Conservation (phyloP, 169 alveolate species). For the Eimeria praecox region DNA sequence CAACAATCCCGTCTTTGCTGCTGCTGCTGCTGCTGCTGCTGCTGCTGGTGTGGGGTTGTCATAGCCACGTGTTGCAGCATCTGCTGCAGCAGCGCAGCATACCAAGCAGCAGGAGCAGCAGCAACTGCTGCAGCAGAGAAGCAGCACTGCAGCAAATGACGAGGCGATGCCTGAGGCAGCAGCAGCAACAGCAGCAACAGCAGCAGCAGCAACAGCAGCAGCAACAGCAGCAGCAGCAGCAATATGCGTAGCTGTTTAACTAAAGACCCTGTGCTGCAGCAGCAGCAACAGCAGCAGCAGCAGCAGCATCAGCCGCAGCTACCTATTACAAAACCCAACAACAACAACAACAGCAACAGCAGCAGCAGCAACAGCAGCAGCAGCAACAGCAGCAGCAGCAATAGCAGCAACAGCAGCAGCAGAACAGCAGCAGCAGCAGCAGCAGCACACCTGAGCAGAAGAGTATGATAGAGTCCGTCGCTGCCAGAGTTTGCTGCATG, state of each 20-base stretch:
- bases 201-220: neutral
- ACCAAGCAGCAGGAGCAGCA: neutral
- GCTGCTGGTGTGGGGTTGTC: constrained; percentile 14
- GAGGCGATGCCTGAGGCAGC: constrained; percentile 6
- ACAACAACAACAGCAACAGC: neutral
- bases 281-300: neutral
- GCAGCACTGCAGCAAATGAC: constrained; percentile 41
- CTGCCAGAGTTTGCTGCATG: constrained; percentile 23
- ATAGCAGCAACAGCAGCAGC: constrained; percentile 17
- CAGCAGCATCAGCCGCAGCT: neutral
- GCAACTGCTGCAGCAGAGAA: constrained; percentile 20
- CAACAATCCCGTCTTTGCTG: neutral
- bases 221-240: neutral
- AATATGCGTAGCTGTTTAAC: neutral
- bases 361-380: constrained; percentile 31
- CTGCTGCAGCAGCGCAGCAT: constrained; percentile 35
- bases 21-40: neutral
- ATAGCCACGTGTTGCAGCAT: neutral
- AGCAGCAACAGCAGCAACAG: neutral
- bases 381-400: neutral
- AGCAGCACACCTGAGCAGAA: neutral
- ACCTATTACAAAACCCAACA: neutral
- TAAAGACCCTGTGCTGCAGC: neutral
- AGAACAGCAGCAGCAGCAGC: constrained; percentile 19
- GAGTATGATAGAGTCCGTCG: neutral